Evolutionary conservation across 2,329 filamentous ascomycete species (phyloP).

Genomic region (Mycosphaerella arachidis): DNA sequence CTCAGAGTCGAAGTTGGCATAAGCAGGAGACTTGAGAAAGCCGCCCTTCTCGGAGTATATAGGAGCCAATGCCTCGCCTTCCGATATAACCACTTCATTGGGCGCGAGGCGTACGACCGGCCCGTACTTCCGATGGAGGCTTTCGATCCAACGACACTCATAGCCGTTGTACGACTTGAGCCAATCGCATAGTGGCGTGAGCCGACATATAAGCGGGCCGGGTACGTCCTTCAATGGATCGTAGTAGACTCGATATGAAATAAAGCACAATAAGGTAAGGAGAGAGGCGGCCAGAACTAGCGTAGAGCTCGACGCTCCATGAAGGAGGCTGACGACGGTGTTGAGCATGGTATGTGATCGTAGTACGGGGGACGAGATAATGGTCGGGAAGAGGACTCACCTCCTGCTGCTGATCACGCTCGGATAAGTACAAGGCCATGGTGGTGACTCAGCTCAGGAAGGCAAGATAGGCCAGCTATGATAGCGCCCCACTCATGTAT

Average conservation of each 20-base stretch:
- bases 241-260: constrained; percentile 33
- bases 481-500: neutral
- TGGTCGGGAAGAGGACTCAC: too few species aligned
- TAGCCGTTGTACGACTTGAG: constrained; percentile 31
- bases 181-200: constrained; percentile 27
- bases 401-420: too few species aligned
- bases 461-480: neutral
- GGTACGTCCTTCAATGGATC: constrained; percentile 34
- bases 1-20: constrained; percentile 56
- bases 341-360: too few species aligned
- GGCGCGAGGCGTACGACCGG: constrained; percentile 69
- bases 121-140: constrained; percentile 60
- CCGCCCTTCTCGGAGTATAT: constrained; percentile 53
- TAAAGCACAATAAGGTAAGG: constrained; percentile 4
- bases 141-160: constrained; percentile 23
- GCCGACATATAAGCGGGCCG: constrained; percentile 27
- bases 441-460: neutral
- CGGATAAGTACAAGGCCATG: too few species aligned
- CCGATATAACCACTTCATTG: constrained; percentile 54
- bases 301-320: too few species aligned
- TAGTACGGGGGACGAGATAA: too few species aligned
- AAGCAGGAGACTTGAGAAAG: constrained; percentile 50
- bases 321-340: too few species aligned
- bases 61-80: constrained; percentile 43
- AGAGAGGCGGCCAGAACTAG: neutral